Percentiles rank a stretch among this genome's conserved stretches.
These are phyloP conservation scores for Golubevia sp. DNA, from an alignment of 1,284 basidiomycete species.

Conservation along the genomic window DNA sequence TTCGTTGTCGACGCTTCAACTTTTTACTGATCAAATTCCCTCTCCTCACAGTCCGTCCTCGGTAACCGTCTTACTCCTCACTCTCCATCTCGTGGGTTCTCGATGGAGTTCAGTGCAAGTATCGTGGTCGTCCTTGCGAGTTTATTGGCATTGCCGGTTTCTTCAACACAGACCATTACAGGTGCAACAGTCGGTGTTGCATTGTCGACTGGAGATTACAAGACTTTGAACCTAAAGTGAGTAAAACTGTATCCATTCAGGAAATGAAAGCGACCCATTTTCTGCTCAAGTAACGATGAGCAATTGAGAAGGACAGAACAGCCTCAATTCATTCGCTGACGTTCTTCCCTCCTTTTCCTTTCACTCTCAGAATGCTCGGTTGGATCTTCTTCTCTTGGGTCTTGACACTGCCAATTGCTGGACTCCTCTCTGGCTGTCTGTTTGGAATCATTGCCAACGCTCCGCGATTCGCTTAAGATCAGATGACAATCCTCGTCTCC, in stretches of 20 bases:
- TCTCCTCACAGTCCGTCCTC: too few relatives aligned
- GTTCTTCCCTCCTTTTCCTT: too few relatives aligned
- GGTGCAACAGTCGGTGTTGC: constrained; percentile 28
- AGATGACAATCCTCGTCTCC: not conserved
- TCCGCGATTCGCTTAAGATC: constrained; percentile 9
- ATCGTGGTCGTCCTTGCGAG: constrained; percentile 24
- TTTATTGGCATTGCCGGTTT: constrained; percentile 21
- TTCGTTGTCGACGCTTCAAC: too few relatives aligned
- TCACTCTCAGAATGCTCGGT: too few relatives aligned
- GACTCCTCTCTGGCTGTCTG: constrained; percentile 22
- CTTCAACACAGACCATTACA: constrained; percentile 26
- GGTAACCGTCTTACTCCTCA: constrained; percentile 34
- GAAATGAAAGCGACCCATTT: too few relatives aligned
- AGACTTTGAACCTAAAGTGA: too few relatives aligned
- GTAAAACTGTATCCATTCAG: too few relatives aligned
- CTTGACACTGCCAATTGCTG: constrained; percentile 31
- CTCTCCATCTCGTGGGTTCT: constrained; percentile 31
- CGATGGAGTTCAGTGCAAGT: constrained; percentile 29
- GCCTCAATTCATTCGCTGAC: too few relatives aligned
- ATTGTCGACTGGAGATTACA: constrained; percentile 22
- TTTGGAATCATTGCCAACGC: constrained; percentile 26
- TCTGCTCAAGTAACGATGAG: too few relatives aligned
- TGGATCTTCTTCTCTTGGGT: constrained; percentile 35
- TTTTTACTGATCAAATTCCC: too few relatives aligned
- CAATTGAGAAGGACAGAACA: too few relatives aligned